These are phyloP conservation scores for Exophiala spinifera DNA, from an alignment of 2,329 filamentous ascomycete genomes.

Conservation along the genomic window DNA sequence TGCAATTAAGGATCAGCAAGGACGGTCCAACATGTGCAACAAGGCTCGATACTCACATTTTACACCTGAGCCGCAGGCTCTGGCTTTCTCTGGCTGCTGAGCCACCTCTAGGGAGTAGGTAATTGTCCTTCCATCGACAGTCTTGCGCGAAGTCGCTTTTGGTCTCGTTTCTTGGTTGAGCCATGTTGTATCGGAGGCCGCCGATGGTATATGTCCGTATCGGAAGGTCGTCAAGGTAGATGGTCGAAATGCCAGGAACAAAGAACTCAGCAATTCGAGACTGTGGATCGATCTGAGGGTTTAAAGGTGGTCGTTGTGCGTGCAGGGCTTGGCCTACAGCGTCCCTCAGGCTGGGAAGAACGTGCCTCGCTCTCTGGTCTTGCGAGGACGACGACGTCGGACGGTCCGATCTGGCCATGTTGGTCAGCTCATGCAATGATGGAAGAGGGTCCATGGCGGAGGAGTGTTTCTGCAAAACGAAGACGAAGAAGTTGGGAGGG, in stretches of 20 bases:
- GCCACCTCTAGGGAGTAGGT: conserved; percentile 82
- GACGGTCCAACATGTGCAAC: no score
- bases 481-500: no score
- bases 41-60: conserved; percentile 67
- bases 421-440: background rate
- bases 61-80: conserved; percentile 90
- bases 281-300: conserved; percentile 8
- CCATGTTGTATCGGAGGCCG: conserved; percentile 43
- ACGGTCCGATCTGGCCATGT: no score
- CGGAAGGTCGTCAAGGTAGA: conserved; percentile 20
- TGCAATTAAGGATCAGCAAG: conserved; percentile 37
- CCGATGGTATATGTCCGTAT: conserved; percentile 20
- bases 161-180: conserved; percentile 54
- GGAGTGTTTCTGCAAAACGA: no score
- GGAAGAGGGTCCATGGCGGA: no score
- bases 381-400: no score
- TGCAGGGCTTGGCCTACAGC: conserved; percentile 8
- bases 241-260: conserved; percentile 14
- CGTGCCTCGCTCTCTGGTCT: background rate
- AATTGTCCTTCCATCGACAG: conserved; percentile 71
- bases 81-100: conserved; percentile 89
- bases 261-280: conserved; percentile 11
- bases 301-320: conserved; percentile 5
- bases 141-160: conserved; percentile 56
- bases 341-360: conserved; percentile 16